These are phyloP conservation scores for Monilinia aucupariae DNA, from an alignment of 2,329 filamentous ascomycete genomes.

Conservation along the genomic window DNA sequence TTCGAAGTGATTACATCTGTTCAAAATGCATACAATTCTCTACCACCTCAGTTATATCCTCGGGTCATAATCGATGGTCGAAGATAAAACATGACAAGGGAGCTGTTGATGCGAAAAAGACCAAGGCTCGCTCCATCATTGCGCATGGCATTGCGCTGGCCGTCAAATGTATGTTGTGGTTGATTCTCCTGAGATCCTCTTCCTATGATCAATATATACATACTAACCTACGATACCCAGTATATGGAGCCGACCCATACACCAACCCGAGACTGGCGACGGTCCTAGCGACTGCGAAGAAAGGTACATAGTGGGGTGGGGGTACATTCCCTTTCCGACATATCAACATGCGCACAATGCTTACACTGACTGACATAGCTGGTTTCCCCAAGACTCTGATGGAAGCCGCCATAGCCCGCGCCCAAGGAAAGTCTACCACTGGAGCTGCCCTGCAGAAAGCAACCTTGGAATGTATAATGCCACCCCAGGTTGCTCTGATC, in stretches of 20 bases:
- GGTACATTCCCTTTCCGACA: slow-evolving; percentile 26
- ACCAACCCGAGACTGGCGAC: slow-evolving; percentile 71
- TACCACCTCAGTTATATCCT: slow-evolving; percentile 41
- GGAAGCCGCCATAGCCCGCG: slow-evolving; percentile 78
- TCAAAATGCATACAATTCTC: slow-evolving; percentile 39
- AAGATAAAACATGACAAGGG: slow-evolving; percentile 96
- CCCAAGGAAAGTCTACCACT: slow-evolving; percentile 72
- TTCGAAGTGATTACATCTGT: slow-evolving; percentile 23
- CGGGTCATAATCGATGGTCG: slow-evolving; percentile 90
- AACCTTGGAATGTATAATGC: slow-evolving; percentile 75
- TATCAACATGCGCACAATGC: slow-evolving; percentile 17
- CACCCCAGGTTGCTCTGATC: slow-evolving; percentile 65
- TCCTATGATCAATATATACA: slow-evolving; percentile 16
- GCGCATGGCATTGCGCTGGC: slow-evolving; percentile 68
- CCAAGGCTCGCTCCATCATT: slow-evolving; percentile 60
- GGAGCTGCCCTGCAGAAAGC: slow-evolving; percentile 73
- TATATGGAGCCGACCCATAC: slow-evolving; percentile 68
- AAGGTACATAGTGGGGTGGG: slow-evolving; percentile 44
- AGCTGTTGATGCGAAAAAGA: slow-evolving; percentile 75
- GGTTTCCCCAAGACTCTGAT: slow-evolving; percentile 80
- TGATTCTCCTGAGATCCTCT: not conserved
- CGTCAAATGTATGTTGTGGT: slow-evolving; percentile 57
- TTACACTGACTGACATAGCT: slow-evolving; percentile 39
- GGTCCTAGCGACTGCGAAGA: slow-evolving; percentile 72
- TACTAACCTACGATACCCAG: slow-evolving; percentile 38